These are phyloP conservation scores for Claviceps africana DNA, from an alignment of 2,329 filamentous ascomycete species.

Conservation along the genomic window DNA sequence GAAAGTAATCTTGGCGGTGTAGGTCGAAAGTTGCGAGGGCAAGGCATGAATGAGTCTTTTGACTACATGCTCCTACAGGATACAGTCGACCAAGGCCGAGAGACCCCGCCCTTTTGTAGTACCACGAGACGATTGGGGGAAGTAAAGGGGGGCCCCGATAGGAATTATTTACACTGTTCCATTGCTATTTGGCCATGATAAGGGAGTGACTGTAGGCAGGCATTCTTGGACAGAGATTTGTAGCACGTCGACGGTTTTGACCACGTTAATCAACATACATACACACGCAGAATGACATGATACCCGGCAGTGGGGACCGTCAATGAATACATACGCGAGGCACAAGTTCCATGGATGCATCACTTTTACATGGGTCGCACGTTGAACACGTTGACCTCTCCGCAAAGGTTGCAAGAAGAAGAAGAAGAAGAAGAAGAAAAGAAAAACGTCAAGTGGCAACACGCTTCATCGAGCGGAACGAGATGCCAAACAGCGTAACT, in stretches of 20 bases:
- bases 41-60: neutral
- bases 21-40: neutral
- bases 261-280: neutral
- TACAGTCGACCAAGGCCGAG: too few relatives aligned
- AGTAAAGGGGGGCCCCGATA: too few relatives aligned
- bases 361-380: too few relatives aligned
- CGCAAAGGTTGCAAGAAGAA: too few relatives aligned
- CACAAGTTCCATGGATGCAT: too few relatives aligned
- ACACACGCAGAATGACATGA: too few relatives aligned
- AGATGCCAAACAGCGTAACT: too few relatives aligned
- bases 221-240: constrained; percentile 1
- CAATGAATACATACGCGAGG: too few relatives aligned
- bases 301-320: neutral
- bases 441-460: too few relatives aligned
- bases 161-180: neutral
- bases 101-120: neutral
- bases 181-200: neutral
- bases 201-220: neutral
- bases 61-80: neutral
- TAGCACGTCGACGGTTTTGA: neutral
- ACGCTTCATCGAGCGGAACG: too few relatives aligned
- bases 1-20: neutral
- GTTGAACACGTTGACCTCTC: too few relatives aligned
- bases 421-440: too few relatives aligned
- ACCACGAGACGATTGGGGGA: neutral